Base-by-base conservation (phyloP, 768 basidiomycete species). In the Coprinellus aureogranulatus region DNA sequence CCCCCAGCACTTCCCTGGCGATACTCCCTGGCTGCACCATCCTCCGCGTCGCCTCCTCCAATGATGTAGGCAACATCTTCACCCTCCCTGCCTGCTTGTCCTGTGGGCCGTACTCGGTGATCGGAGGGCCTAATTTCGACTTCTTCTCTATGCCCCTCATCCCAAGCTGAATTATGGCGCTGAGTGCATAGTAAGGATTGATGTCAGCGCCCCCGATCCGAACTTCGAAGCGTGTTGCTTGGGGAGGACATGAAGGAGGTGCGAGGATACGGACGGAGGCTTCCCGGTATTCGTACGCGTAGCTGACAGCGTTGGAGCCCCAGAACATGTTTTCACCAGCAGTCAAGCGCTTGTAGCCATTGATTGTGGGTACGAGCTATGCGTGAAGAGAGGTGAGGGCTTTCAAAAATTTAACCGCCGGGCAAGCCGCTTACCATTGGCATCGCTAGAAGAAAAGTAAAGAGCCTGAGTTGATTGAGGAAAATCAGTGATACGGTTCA, bases 121-220 rank as follows among this genome's bases (percentile, higher is more conserved):
- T 82, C 1, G 97, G 94, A 2, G 88, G 86, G 23, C 79, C 82
- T 41, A 98, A 71, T 12, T 76, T 60, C 59, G 89, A 70, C 69
- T 89, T 83, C 73, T 87, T 88, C 71, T 86, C 81, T 55, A 99
- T 93, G 2, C 97, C 97, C 57, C 93, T 81, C 26, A 97, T 67
- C 9, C 97, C 97, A 27, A 96, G 76, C 20, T 84, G 78, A 70
- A 98, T 93, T 60, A 98, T 89, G 2, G 96, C 88, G 49, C 90
- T 87, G 44, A 98, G 74, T 0, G 94, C 85, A 61, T 89, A 92
- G 73, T 94, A 91, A 1, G 94, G 91, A 72, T 95, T 94, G 83
- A 98, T 92, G 67, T 99, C 97, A 37, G 97, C 97, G 25, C 97
- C 97, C 1, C 97, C 95, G 16, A 98, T 85, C 54, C 97, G 88